These are phyloP conservation scores for Cyclocybe aegerita DNA, from an alignment of 768 basidiomycete species.

Conservation along the genomic window DNA sequence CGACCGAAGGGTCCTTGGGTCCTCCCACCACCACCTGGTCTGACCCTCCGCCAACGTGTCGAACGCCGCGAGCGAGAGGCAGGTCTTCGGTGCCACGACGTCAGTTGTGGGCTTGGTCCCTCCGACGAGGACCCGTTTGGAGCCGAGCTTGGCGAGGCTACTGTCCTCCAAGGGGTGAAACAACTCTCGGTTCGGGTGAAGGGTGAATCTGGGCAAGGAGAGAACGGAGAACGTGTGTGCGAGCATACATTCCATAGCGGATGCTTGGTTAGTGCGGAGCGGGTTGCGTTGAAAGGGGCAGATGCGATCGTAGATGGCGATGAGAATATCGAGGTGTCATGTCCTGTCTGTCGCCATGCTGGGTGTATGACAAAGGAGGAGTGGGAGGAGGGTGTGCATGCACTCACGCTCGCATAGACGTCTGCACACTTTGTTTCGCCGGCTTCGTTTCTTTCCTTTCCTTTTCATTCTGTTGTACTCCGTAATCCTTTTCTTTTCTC, in stretches of 20 bases:
- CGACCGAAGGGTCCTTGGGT: conserved; percentile 17
- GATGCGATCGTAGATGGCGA: conserved; percentile 35
- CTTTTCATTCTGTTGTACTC: neutral
- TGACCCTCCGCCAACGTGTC: conserved; percentile 55
- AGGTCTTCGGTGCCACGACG: conserved; percentile 70
- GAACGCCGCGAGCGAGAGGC: conserved; percentile 73
- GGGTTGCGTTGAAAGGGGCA: conserved; percentile 61
- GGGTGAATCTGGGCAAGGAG: conserved; percentile 12
- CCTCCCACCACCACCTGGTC: conserved; percentile 15
- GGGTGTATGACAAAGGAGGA: conserved; percentile 59
- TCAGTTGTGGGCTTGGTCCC: conserved; percentile 74
- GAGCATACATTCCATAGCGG: conserved; percentile 68
- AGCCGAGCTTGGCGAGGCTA: conserved; percentile 26
- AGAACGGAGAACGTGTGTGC: conserved; percentile 40
- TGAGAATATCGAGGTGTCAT: conserved; percentile 61
- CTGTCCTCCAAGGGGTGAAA: conserved; percentile 21
- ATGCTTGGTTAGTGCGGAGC: conserved; percentile 71
- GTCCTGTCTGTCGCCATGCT: conserved; percentile 67
- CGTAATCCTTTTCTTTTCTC: conserved; percentile 1
- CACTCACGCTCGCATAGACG: conserved; percentile 9
- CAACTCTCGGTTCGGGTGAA: conserved; percentile 37
- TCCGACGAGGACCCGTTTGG: conserved; percentile 68
- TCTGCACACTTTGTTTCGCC: too few species aligned
- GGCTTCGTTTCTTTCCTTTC: neutral
- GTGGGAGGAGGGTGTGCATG: conserved; percentile 52